These are phyloP conservation scores for Ceriops zippeliana DNA, from an alignment of 345 rosid species.

Conservation along the genomic window DNA sequence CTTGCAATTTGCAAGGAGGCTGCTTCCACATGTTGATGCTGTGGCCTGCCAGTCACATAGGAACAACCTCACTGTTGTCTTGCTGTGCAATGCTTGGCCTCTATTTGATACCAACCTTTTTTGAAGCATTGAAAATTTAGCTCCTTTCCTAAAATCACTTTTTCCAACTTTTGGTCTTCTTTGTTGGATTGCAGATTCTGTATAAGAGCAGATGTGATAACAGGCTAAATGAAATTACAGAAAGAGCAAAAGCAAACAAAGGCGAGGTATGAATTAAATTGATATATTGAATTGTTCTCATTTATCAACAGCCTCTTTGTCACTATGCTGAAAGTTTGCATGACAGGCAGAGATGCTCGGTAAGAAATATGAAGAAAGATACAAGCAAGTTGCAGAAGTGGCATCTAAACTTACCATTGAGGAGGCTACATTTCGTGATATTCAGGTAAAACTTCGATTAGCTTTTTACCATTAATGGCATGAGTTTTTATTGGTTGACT, in stretches of 20 bases:
- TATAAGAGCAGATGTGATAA: conserved; percentile 96
- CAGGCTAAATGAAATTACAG: conserved; percentile 87
- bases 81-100: not conserved
- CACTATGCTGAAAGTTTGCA: conserved; percentile 23
- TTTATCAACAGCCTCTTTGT: conserved; percentile 15
- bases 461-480: too few relatives aligned
- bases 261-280: conserved; percentile 60
- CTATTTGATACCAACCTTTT: not conserved
- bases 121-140: not conserved
- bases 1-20: too few relatives aligned
- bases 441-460: conserved; percentile 50
- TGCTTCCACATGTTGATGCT: too few relatives aligned
- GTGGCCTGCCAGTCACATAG: too few relatives aligned
- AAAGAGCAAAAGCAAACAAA: conserved; percentile 88
- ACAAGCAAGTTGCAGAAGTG: conserved; percentile 92
- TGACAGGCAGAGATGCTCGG: conserved; percentile 79
- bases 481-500: too few relatives aligned
- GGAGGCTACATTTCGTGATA: conserved; percentile 89
- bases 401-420: conserved; percentile 92
- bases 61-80: too few relatives aligned
- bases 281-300: conserved; percentile 5
- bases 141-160: not conserved
- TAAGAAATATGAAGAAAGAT: conserved; percentile 95
- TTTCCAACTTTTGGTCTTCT: not conserved
- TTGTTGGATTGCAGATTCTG: conserved; percentile 48